Evolutionary conservation across 345 rosid genomes (phyloP).

Genomic region (Eucalyptus pauciflora): DNA sequence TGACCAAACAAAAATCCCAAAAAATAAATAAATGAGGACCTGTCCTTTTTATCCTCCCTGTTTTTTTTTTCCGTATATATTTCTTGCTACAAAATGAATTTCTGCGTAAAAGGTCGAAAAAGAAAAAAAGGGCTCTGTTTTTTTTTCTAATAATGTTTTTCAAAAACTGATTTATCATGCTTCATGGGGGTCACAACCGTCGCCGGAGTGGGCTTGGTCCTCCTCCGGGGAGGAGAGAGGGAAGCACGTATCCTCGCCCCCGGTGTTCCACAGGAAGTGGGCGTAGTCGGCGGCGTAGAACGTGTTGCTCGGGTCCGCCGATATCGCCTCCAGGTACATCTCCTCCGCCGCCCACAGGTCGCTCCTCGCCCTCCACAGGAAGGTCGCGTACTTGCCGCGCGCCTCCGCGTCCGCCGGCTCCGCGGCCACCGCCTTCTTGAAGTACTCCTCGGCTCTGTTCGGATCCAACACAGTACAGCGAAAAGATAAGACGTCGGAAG

Average conservation of each 20-base stretch:
- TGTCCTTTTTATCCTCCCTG: neutral
- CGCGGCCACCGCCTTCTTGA: conserved; percentile 52
- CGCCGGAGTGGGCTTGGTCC: neutral
- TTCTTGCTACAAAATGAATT: neutral
- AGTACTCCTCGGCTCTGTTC: conserved; percentile 76
- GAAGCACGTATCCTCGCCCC: conserved; percentile 92
- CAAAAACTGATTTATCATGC: neutral
- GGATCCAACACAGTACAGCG: neutral
- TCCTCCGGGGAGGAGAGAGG: conserved; percentile 20
- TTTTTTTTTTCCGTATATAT: neutral
- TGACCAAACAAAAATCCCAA: neutral
- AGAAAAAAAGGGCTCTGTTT: neutral
- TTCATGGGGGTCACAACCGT: neutral
- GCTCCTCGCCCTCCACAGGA: conserved; percentile 67
- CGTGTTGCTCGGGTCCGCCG: conserved; percentile 67
- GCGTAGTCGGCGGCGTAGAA: conserved; percentile 74
- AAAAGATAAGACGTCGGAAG: neutral
- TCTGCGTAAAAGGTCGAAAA: neutral
- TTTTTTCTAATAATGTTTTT: neutral
- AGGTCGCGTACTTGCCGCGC: conserved; percentile 63
- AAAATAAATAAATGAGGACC: neutral
- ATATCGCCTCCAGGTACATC: conserved; percentile 72
- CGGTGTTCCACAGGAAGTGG: conserved; percentile 89
- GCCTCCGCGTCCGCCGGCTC: conserved; percentile 78
- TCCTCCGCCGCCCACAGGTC: conserved; percentile 98